Percentiles rank a stretch among this genome's conserved stretches.
Conservation (phyloP, 2,329 filamentous ascomycete genomes). For the Phyllosticta ampelicida region DNA sequence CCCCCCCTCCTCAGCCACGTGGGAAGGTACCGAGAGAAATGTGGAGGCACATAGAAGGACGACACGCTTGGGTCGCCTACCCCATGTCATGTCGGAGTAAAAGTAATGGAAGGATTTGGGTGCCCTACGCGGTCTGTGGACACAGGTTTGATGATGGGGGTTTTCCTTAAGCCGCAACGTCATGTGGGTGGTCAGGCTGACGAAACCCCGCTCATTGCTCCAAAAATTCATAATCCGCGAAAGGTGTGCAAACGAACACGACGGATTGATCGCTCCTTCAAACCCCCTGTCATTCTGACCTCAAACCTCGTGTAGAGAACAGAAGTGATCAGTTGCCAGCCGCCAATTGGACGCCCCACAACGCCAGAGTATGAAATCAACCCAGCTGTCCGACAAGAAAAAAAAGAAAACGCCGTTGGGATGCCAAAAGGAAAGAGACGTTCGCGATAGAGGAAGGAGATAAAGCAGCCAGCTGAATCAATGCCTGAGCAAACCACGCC, state of each 20-base stretch:
- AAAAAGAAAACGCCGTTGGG: background rate
- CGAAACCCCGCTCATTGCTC: no score
- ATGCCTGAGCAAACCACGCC: background rate
- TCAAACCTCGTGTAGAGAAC: background rate
- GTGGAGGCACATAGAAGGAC: background rate
- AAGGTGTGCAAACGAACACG: no score
- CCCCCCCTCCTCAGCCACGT: no score
- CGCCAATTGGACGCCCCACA: background rate
- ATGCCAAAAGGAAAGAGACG: background rate
- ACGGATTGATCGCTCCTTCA: no score
- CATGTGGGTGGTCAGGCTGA: no score
- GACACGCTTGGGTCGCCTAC: no score
- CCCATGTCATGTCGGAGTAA: no score
- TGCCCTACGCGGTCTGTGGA: no score
- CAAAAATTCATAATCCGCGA: no score
- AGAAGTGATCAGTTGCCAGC: background rate
- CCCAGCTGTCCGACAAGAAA: background rate
- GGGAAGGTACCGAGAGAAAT: background rate
- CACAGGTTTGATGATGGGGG: no score
- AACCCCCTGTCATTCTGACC: background rate
- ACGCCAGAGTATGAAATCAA: background rate
- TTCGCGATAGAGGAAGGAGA: background rate
- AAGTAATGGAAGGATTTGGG: no score
- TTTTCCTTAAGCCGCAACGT: no score
- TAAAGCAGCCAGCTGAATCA: background rate